phyloP scores from a whole-genome alignment of 2,329 filamentous ascomycete genomes.

The Neospermospora avenae region DNA sequence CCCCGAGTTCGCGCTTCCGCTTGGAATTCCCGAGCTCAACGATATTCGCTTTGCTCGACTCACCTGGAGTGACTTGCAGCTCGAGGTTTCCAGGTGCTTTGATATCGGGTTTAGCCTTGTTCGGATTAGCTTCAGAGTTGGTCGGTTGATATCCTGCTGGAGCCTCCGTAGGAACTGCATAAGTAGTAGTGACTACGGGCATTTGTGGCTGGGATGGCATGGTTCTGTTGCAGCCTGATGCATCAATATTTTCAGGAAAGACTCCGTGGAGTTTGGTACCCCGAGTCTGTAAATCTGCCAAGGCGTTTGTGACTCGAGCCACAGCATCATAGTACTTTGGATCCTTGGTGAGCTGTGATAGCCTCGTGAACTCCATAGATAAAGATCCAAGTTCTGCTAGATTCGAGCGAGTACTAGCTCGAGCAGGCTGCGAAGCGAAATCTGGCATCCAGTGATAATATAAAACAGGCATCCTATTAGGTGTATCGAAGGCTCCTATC shows the following conservation, averaged over 20 bases:
- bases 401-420: constrained; percentile 53
- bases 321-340: constrained; percentile 87
- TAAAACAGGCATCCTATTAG: constrained; percentile 85
- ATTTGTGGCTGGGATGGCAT: constrained; percentile 9
- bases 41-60: constrained; percentile 27
- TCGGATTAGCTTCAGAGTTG: constrained; percentile 22
- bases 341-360: constrained; percentile 80
- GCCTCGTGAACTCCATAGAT: constrained; percentile 82
- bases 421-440: constrained; percentile 59
- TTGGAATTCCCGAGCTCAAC: constrained; percentile 8
- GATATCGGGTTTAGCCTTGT: constrained; percentile 19
- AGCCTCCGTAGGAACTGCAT: constrained; percentile 14
- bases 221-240: constrained; percentile 66
- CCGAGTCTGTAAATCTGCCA: constrained; percentile 70
- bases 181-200: constrained; percentile 7
- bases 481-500: constrained; percentile 76
- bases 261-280: constrained; percentile 70
- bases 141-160: constrained; percentile 34
- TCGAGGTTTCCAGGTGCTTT: constrained; percentile 23
- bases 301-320: constrained; percentile 76
- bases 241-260: constrained; percentile 76
- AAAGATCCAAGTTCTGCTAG: constrained; percentile 63
- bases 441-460: constrained; percentile 75
- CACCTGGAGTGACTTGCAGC: constrained; percentile 30
- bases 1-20: constrained; percentile 19